Evolutionary conservation across 1,284 basidiomycete species (phyloP).

Genomic region (Ganoderma meredithae): DNA sequence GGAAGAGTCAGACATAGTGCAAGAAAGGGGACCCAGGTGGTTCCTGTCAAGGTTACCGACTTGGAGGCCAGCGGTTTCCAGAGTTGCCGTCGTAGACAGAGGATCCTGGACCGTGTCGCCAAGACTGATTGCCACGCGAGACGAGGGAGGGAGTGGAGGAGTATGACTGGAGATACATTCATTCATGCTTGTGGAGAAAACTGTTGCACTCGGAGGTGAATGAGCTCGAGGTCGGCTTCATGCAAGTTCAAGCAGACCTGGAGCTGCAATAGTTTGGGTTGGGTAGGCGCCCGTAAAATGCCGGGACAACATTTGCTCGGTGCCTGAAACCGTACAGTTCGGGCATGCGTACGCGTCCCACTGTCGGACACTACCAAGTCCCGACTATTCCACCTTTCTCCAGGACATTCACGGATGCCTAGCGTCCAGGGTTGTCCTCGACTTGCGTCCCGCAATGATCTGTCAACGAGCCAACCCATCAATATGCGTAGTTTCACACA

Average conservation of each 20-base stretch:
- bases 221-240: too few relatives aligned
- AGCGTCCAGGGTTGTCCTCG: background rate
- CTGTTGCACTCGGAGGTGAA: too few relatives aligned
- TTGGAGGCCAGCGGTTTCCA: background rate
- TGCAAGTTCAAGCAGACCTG: too few relatives aligned
- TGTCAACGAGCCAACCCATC: background rate
- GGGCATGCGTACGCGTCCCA: too few relatives aligned
- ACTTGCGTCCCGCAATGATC: background rate
- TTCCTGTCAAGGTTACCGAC: background rate
- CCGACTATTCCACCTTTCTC: too few relatives aligned
- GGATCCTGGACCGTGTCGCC: constrained; percentile 2
- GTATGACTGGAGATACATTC: background rate
- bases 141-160: constrained; percentile 26
- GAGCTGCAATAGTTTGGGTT: too few relatives aligned
- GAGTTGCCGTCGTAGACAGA: background rate
- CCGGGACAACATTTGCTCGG: background rate
- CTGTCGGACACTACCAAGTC: too few relatives aligned
- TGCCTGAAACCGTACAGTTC: background rate
- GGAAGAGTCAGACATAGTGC: background rate
- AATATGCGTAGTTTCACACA: background rate
- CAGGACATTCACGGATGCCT: too few relatives aligned
- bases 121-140: constrained; percentile 21
- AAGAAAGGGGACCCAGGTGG: background rate
- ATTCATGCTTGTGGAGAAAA: constrained; percentile 1
- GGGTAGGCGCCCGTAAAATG: background rate